Base-by-base conservation (phyloP, 75 land plant genomes). In the Picea sitchensis region DNA sequence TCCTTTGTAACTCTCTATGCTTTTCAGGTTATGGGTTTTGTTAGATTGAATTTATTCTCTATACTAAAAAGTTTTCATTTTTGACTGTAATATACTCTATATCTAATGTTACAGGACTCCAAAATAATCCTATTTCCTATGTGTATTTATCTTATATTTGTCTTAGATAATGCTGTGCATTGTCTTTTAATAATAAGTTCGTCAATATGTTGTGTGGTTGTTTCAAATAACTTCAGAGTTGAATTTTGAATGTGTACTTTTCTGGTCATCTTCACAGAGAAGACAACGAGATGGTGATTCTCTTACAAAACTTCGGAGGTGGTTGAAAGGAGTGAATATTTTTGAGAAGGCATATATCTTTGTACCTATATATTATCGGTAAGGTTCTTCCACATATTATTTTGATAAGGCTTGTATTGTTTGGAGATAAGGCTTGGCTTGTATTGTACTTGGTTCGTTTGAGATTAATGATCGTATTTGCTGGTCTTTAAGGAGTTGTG, bases 311-410 rank as follows among this genome's bases (percentile, higher is more conserved):
- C 82, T 96, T 58, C 81, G 99, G 76, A 88, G 96, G 79, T 96
- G 99, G 99, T 89, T 92, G 86, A 96, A 87, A 80, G 99, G 99
- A 79, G 84, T 92, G 26, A 94, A 91, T 80, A 87, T 96, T 61
- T 96, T 96, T 86, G 86, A 94, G 58, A 96, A 96, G 87, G 80
- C 92, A n/a, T 94, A 94, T 78, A 80, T 94, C 44, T 81, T 96
- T 65, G 83, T 96, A 64, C 99, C 99, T 59, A 82, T 96, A 59
- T 89, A 96, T 88, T 87, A 88, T 83, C 79, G 84, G 98, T 95
- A 82, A 85, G 90, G 83, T 31, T 38, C 44, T 14, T 14, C 3
- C 12, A 17, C 14, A 3, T 36, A 20, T 13, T 21, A 14, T 60
- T 78, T 73, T n/a, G 67, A 30, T 36, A 23, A 78, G 77, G 31